Evolutionary conservation across 768 basidiomycete genomes (phyloP).

Genomic region (Termitomyces sp.): DNA sequence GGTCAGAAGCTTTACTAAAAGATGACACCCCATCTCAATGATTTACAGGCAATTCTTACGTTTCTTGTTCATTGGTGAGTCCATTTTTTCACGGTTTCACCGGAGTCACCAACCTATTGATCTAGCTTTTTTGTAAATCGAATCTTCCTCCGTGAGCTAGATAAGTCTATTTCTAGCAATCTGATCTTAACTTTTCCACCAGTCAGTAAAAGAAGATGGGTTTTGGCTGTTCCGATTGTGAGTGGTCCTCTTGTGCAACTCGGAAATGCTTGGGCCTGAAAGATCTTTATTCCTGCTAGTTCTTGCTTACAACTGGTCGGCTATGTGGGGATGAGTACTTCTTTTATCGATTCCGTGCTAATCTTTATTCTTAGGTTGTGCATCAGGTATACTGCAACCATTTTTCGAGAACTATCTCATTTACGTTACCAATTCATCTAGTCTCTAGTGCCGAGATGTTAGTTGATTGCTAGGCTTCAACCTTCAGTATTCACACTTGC

Average conservation of each 20-base stretch:
- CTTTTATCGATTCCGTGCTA: neutral
- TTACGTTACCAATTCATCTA: neutral
- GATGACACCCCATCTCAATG: neutral
- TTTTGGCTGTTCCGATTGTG: conserved; percentile 21
- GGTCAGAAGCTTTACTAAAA: conserved; percentile 1
- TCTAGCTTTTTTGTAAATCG: conserved; percentile 23
- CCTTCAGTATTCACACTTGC: neutral
- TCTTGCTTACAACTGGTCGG: conserved; percentile 20
- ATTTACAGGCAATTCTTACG: conserved; percentile 21
- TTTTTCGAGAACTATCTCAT: neutral
- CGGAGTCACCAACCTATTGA: too few species aligned
- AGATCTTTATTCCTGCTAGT: conserved; percentile 6
- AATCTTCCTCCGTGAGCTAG: conserved; percentile 20
- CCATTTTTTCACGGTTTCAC: neutral
- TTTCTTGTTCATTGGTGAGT: conserved; percentile 25
- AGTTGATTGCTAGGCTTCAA: neutral
- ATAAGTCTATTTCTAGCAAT: neutral
- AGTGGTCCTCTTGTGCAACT: neutral
- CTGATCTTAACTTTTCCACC: neutral
- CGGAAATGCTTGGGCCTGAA: neutral
- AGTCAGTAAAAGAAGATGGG: conserved; percentile 25
- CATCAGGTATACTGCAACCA: conserved; percentile 11
- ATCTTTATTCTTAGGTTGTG: conserved; percentile 8
- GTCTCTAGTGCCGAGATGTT: conserved; percentile 23
- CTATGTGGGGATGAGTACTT: conserved; percentile 13